Conservation (phyloP, 345 rosid species). For the Noccaea caerulescens region DNA sequence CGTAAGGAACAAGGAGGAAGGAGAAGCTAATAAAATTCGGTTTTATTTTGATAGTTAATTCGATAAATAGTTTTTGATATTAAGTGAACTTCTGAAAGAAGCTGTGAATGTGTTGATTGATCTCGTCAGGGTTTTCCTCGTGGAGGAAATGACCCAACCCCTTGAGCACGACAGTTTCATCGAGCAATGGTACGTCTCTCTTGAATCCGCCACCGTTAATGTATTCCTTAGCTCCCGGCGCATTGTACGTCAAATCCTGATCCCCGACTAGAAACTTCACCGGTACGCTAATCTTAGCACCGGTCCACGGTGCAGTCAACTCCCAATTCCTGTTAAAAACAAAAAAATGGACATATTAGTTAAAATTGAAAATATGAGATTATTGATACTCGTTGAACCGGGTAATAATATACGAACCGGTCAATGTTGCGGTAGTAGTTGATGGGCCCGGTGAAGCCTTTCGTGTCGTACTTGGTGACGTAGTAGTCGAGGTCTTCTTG, state of each 20-base stretch:
- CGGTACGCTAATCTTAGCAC: constrained; percentile 60
- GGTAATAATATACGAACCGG: constrained; percentile 45
- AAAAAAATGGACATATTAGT: neutral
- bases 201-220: constrained; percentile 60
- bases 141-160: constrained; percentile 78
- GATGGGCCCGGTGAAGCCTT: constrained; percentile 75
- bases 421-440: constrained; percentile 81
- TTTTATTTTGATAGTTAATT: too few relatives aligned
- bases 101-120: constrained; percentile 63
- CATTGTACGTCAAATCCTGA: constrained; percentile 60
- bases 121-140: constrained; percentile 66
- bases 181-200: constrained; percentile 63
- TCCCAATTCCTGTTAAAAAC: constrained; percentile 64
- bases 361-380: neutral
- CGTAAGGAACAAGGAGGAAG: too few relatives aligned
- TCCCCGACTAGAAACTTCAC: constrained; percentile 79
- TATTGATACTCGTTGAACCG: neutral
- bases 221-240: constrained; percentile 60
- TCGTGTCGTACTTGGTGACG: constrained; percentile 53
- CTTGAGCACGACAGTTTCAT: constrained; percentile 70
- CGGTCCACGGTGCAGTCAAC: constrained; percentile 72
- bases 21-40: too few relatives aligned
- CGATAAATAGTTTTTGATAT: neutral
- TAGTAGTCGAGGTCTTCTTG: constrained; percentile 62
- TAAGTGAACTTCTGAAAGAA: constrained; percentile 49